phyloP scores from a whole-genome alignment of 768 basidiomycete species.

The Hericium alpestre region DNA sequence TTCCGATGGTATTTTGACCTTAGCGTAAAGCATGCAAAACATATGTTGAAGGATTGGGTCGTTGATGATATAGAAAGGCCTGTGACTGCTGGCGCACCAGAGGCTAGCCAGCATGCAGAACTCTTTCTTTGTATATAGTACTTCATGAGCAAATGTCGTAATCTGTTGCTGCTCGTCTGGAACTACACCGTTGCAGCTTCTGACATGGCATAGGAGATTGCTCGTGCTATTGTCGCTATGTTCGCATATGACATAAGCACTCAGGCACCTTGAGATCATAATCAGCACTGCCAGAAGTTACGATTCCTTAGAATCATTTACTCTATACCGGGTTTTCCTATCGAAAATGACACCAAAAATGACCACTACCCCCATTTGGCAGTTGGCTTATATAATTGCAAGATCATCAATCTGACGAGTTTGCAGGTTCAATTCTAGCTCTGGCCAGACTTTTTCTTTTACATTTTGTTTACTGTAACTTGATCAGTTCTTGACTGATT shows the following conservation, averaged over 20 bases:
- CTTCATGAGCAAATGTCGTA: not conserved
- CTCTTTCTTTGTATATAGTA: slow-evolving; percentile 1
- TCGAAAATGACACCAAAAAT: too few relatives aligned
- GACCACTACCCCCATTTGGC: too few relatives aligned
- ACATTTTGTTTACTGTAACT: too few relatives aligned
- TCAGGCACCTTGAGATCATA: not conserved
- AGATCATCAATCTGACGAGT: too few relatives aligned
- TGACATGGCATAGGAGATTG: not conserved
- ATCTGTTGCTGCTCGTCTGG: not conserved
- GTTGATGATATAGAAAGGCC: slow-evolving; percentile 11
- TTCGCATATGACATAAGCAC: not conserved
- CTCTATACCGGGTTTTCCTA: too few relatives aligned
- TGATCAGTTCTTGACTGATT: too few relatives aligned
- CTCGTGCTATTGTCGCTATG: not conserved
- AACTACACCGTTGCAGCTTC: not conserved
- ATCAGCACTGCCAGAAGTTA: not conserved
- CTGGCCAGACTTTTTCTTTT: too few relatives aligned
- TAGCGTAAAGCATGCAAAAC: slow-evolving; percentile 9
- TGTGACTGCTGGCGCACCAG: slow-evolving; percentile 12
- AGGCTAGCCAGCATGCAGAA: slow-evolving; percentile 6
- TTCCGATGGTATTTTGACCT: slow-evolving; percentile 10
- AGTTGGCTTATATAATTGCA: too few relatives aligned
- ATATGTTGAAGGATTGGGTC: slow-evolving; percentile 8
- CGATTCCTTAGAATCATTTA: too few relatives aligned
- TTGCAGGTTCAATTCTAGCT: too few relatives aligned